Percentiles rank a stretch among this genome's conserved stretches.
phyloP scores from a whole-genome alignment of 495 filamentous ascomycete genomes.

The Cercophora scortea region DNA sequence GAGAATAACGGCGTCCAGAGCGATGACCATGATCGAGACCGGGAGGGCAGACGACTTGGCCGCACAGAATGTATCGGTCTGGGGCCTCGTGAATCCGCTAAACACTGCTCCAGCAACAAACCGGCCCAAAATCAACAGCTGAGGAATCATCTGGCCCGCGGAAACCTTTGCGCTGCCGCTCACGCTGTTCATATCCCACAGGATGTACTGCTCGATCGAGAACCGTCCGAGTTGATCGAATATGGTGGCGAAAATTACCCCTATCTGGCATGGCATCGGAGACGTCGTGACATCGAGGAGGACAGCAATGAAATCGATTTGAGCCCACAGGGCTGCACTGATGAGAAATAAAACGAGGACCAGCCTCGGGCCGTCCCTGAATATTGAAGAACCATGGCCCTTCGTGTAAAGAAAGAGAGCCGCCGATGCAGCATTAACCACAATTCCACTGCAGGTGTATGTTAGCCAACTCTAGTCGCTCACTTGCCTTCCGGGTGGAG shows the following conservation, averaged over 20 bases:
- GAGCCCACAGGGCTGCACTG: slow-evolving; percentile 43
- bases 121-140: slow-evolving; percentile 35
- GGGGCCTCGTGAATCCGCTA: slow-evolving; percentile 39
- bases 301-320: slow-evolving; percentile 39
- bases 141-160: slow-evolving; percentile 24
- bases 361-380: slow-evolving; percentile 55
- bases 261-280: slow-evolving; percentile 38
- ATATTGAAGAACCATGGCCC: slow-evolving; percentile 39
- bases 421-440: slow-evolving; percentile 44
- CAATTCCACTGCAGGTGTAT: slow-evolving; percentile 32
- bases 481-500: too few relatives aligned
- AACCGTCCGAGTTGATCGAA: slow-evolving; percentile 47
- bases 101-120: slow-evolving; percentile 41
- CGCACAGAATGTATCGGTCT: slow-evolving; percentile 43
- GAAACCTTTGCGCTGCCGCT: slow-evolving; percentile 20
- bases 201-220: slow-evolving; percentile 42
- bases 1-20: slow-evolving; percentile 38
- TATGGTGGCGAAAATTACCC: slow-evolving; percentile 38
- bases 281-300: slow-evolving; percentile 33
- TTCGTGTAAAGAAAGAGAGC: slow-evolving; percentile 43
- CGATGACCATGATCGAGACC: slow-evolving; percentile 33
- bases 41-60: slow-evolving; percentile 37
- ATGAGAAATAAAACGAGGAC: slow-evolving; percentile 49
- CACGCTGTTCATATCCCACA: slow-evolving; percentile 33
- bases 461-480: neutral